Base-by-base conservation (phyloP, 2,329 filamentous ascomycete species). In the Hypoxylon sp. region DNA sequence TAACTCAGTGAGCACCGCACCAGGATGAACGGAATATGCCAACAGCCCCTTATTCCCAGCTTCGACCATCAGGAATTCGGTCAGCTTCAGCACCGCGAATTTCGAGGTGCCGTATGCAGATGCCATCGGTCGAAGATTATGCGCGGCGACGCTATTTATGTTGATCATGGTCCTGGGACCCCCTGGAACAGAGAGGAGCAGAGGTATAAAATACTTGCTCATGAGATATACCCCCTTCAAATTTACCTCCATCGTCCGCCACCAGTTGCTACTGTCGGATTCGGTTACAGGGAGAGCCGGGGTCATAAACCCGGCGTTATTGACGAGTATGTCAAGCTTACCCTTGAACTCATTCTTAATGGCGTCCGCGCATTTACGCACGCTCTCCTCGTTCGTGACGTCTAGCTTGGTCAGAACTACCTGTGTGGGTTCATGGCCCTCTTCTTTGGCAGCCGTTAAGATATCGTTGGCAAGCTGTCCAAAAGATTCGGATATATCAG, bases 191-290 rank as follows among this genome's bases (percentile, higher is more conserved):
- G 58, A 37, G 5, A 74, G 62, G 11, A 65, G 64, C 47, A 73
- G 53, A 6, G 72, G 72, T 1, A 75, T 47, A 33, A 74, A 71
- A 35, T 66, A 53, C 13, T 68, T 70, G 35, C 59, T 68, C 68
- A 67, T 68, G 44, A 70, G 68, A 37, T 69, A 66, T 44, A 70
- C 65, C 3, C 72, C 71, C 33, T 61, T 64, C 33, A 75, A 11
- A 47, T 74, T 73, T 19, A 75, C 71, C 53, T 73, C 63, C 63
- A 69, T 65, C 14, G 72, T 74, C 10, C 59, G 55, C 72, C 74
- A 75, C 63, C 67, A 73, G 0, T 60, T 39, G 11, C 58, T 51
- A 3, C 68, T 56, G 17, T 75, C 67, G 4, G 70, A 67, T 39
- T 75, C 71, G 19, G 70, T 62, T 5, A 75, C 24, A 2, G 57